These are phyloP conservation scores for Hymenoscyphus repandus DNA, from an alignment of 2,329 filamentous ascomycete species.

Conservation along the genomic window DNA sequence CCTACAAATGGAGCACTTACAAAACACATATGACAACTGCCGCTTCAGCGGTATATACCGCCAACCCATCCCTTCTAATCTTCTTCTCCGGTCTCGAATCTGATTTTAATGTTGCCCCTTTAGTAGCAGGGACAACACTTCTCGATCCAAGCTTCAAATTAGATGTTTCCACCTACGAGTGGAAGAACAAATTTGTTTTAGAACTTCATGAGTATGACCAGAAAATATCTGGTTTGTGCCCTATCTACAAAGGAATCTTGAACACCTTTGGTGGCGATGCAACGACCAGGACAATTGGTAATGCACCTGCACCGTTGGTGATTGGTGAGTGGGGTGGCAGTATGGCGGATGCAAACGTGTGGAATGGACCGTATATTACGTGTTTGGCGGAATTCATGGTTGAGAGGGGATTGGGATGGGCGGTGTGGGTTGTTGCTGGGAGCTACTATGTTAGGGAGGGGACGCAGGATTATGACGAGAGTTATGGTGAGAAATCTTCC, in stretches of 20 bases:
- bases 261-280: constrained; percentile 39
- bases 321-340: constrained; percentile 43
- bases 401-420: constrained; percentile 43
- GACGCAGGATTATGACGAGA: constrained; percentile 48
- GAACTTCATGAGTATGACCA: constrained; percentile 44
- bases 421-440: constrained; percentile 52
- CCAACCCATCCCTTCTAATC: constrained; percentile 40
- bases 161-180: constrained; percentile 34
- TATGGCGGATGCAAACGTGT: constrained; percentile 38
- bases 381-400: constrained; percentile 41
- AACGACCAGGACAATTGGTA: constrained; percentile 30
- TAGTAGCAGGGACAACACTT: constrained; percentile 12
- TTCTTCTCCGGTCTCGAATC: constrained; percentile 44
- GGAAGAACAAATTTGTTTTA: constrained; percentile 40
- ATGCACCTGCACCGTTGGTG: constrained; percentile 36
- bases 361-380: constrained; percentile 42
- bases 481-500: constrained; percentile 46
- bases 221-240: constrained; percentile 4
- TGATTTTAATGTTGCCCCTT: constrained; percentile 31
- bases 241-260: constrained; percentile 32
- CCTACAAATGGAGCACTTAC: constrained; percentile 43
- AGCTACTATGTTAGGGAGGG: constrained; percentile 52
- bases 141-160: constrained; percentile 28
- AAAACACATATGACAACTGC: constrained; percentile 38
- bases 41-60: constrained; percentile 37